phyloP scores from a whole-genome alignment of 768 basidiomycete species.

The Clavaria fumosa region DNA sequence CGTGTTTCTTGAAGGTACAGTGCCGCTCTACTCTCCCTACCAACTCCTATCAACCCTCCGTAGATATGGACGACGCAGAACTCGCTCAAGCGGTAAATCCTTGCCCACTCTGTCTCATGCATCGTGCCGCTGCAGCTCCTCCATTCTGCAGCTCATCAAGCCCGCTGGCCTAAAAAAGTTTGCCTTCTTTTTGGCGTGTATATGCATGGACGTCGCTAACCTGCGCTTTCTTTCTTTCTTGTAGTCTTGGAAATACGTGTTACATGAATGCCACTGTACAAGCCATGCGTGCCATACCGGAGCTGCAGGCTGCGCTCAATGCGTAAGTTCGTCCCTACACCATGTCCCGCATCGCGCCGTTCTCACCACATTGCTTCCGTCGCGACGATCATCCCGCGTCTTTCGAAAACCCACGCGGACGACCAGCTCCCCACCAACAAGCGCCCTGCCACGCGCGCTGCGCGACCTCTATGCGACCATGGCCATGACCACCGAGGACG shows the following conservation, averaged over 20 bases:
- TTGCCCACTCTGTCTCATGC: not conserved
- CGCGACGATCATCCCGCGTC: not conserved
- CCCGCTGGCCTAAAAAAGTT: conserved; percentile 76
- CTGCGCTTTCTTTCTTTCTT: conserved; percentile 1
- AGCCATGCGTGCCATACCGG: conserved; percentile 84
- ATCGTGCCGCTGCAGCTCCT: conserved; percentile 7
- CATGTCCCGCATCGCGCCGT: not conserved
- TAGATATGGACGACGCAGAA: conserved; percentile 76
- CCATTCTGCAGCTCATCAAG: conserved; percentile 39
- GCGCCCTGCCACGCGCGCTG: conserved; percentile 34
- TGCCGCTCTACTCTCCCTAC: not conserved
- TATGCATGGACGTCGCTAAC: too few relatives aligned
- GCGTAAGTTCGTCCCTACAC: conserved; percentile 28
- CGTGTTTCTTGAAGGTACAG: conserved; percentile 78
- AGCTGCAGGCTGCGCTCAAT: conserved; percentile 60
- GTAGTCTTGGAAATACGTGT: conserved; percentile 81
- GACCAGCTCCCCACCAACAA: conserved; percentile 28
- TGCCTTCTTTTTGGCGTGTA: conserved; percentile 9
- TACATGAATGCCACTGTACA: conserved; percentile 97
- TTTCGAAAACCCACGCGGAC: conserved; percentile 6
- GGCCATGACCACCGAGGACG: conserved; percentile 57
- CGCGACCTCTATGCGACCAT: conserved; percentile 61
- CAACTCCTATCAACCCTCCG: not conserved
- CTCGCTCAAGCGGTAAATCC: conserved; percentile 61
- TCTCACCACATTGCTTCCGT: not conserved